Base-by-base conservation (phyloP, 2,329 filamentous ascomycete species). In the Pseudocercospora pini-densiflorae region DNA sequence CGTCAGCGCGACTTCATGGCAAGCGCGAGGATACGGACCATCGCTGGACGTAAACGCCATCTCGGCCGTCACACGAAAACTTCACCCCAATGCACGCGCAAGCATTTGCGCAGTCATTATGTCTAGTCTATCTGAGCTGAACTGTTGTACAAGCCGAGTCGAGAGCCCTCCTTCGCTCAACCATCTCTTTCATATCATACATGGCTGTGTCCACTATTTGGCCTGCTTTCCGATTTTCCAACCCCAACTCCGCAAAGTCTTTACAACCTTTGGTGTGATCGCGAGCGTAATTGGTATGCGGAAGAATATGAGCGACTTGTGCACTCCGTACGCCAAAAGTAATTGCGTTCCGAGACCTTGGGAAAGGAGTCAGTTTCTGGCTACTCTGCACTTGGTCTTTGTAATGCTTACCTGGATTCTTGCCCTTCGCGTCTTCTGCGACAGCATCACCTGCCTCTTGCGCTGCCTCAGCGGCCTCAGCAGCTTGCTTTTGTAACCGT, bases 291-390 rank as follows among this genome's bases (percentile, higher is more conserved):
- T 81, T 8, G 95, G 95, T 9, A 99, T 93, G n/a, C 95, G 88
- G 71, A 98, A 80, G 79, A 99, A 97, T 75, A 99, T 97, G 79
- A 98, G 93, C 73, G 92, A 96, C 82, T 99, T 99, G 85, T 99
- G 95, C 65, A 99, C 92, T 29, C 94, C 94, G 77, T 99, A 99
- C 12, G 95, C 95, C 58, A 99, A 86, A 16, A 92, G 93, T 31
- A 99, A 83, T 77, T 97, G 93, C 8, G 95, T 98, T 87, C 88
- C 90, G 59, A 91, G 82, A 74, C 87, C 88, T 90, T 59, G 54
- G 45, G 19, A 21, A 47, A 51, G 43, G 12, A 33, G 65, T 71
- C 66, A 68, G 71, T 51, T 12, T 24, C 45, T 54, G 24, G 55
- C 45, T n/a, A 2, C 12, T 31, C 21, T 45, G 31, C 59, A 14